Evolutionary conservation across 208 protist genomes (phyloP).

Genomic region (Trypanosoma rangeli): DNA sequence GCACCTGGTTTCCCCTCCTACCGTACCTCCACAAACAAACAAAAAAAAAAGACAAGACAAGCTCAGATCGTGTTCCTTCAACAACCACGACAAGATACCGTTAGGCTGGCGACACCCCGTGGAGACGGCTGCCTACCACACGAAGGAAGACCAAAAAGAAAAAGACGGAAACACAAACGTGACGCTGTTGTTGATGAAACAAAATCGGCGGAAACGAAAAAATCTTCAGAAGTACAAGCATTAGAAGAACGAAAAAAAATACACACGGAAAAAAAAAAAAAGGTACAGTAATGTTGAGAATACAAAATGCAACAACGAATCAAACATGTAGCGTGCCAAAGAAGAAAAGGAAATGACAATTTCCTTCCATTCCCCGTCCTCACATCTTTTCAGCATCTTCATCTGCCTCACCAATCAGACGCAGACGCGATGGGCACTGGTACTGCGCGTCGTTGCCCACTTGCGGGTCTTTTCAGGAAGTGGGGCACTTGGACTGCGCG

Average conservation of each 20-base stretch:
- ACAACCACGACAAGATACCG: not conserved
- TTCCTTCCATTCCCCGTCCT: not conserved
- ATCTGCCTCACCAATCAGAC: not conserved
- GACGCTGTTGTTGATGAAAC: not conserved
- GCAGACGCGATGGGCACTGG: slow-evolving; percentile 28
- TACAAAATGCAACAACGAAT: not conserved
- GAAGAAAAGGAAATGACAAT: not conserved
- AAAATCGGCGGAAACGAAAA: not conserved
- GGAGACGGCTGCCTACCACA: not conserved
- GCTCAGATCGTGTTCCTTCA: not conserved
- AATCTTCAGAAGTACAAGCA: not conserved
- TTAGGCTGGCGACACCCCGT: too few species aligned
- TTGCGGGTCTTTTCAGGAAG: slow-evolving; percentile 61
- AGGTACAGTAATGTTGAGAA: slow-evolving; percentile 9
- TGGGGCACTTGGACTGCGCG: slow-evolving; percentile 58
- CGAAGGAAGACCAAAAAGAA: not conserved
- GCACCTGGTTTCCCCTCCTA: not conserved
- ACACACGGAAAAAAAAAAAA: not conserved
- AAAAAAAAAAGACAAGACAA: not conserved
- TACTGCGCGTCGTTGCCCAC: slow-evolving; percentile 46
- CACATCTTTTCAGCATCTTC: not conserved
- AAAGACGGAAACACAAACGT: not conserved
- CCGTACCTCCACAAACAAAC: not conserved
- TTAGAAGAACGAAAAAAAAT: not conserved
- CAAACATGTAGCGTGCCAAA: not conserved